These are phyloP conservation scores for Angophora floribunda DNA, from an alignment of 345 rosid species.

Conservation along the genomic window DNA sequence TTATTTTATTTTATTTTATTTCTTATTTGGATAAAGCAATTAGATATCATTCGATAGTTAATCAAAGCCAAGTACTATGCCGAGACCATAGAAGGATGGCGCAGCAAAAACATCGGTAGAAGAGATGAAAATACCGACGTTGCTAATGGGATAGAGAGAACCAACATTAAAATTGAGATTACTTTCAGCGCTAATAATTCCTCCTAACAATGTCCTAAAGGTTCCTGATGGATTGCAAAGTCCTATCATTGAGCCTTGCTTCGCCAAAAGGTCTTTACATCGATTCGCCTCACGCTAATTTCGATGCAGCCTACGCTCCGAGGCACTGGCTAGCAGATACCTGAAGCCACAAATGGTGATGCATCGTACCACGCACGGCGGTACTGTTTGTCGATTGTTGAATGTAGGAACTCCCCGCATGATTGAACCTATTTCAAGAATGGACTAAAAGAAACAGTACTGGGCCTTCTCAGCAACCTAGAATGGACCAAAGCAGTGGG, in stretches of 20 bases:
- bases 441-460: neutral
- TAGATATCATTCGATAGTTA: neutral
- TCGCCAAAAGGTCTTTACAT: neutral
- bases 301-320: neutral
- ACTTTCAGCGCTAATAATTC: neutral
- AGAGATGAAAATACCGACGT: neutral
- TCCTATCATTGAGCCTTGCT: neutral
- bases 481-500: neutral
- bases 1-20: neutral
- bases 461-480: neutral
- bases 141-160: neutral
- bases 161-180: neutral
- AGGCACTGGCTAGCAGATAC: neutral
- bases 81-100: neutral
- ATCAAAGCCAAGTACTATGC: neutral
- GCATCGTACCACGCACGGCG: neutral
- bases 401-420: neutral
- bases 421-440: neutral
- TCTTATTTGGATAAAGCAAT: neutral
- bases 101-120: neutral
- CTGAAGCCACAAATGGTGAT: neutral
- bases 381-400: neutral
- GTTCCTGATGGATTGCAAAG: neutral
- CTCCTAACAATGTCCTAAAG: neutral
- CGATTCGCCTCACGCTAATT: neutral